Conservation (phyloP, 495 filamentous ascomycete species). For the Thermochaetoides thermophila region DNA sequence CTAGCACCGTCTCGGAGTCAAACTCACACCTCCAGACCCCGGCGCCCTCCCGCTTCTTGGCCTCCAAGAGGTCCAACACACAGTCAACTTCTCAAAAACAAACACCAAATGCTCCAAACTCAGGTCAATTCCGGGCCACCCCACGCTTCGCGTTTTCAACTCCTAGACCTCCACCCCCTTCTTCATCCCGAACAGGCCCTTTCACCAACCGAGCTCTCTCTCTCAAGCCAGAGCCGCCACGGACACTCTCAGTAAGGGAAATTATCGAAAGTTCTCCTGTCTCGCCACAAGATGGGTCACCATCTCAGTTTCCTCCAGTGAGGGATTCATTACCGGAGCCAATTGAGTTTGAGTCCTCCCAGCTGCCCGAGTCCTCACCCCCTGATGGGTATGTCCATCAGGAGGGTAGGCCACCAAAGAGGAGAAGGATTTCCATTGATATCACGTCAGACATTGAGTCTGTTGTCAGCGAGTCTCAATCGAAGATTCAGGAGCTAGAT, state of each 20-base stretch:
- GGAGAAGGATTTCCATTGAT: slow-evolving; percentile 14
- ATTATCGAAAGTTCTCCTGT: slow-evolving; percentile 13
- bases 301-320: slow-evolving; percentile 1
- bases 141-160: slow-evolving; percentile 24
- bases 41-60: slow-evolving; percentile 27
- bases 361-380: slow-evolving; percentile 10
- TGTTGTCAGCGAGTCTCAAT: not conserved
- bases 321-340: slow-evolving; percentile 14
- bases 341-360: slow-evolving; percentile 21
- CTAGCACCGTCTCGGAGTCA: no score
- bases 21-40: no score
- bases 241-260: slow-evolving; percentile 14
- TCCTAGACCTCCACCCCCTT: slow-evolving; percentile 12
- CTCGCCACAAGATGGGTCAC: slow-evolving; percentile 6
- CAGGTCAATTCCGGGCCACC: slow-evolving; percentile 26
- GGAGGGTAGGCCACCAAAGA: slow-evolving; percentile 12
- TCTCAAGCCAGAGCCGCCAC: slow-evolving; percentile 8
- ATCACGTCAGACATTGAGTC: slow-evolving; percentile 7
- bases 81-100: slow-evolving; percentile 18
- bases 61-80: slow-evolving; percentile 18
- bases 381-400: slow-evolving; percentile 1
- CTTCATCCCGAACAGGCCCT: no score
- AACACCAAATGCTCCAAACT: slow-evolving; percentile 15
- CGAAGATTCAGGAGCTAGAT: no score
- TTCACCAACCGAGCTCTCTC: slow-evolving; percentile 10